These are phyloP conservation scores for Dryadomyces quercus-mongolicae DNA, from an alignment of 2,329 filamentous ascomycete species.

Conservation along the genomic window DNA sequence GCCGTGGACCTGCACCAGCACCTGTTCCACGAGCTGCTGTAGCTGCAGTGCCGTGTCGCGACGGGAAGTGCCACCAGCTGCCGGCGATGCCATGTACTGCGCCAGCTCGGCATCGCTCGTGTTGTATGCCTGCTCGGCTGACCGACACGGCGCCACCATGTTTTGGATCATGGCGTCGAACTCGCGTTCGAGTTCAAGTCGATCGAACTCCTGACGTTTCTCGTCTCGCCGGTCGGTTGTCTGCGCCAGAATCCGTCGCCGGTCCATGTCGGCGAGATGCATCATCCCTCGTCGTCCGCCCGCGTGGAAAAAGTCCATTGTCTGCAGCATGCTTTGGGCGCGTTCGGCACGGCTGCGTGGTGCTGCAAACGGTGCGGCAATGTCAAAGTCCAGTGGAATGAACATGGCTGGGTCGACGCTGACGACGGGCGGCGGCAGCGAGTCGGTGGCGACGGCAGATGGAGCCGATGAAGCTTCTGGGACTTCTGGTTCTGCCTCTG, in stretches of 20 bases:
- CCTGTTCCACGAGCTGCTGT: constrained; percentile 12
- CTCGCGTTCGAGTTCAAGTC: constrained; percentile 4
- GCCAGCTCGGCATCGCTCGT: constrained; percentile 4
- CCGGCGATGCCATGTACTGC: constrained; percentile 6
- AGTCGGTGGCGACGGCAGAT: neutral
- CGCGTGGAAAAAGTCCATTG: constrained; percentile 18
- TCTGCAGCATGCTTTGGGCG: constrained; percentile 17
- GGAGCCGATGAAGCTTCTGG: neutral
- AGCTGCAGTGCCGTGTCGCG: constrained; percentile 10
- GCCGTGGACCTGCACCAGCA: constrained; percentile 11
- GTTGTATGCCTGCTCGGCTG: constrained; percentile 14
- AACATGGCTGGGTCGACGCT: constrained; percentile 20
- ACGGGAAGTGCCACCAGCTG: constrained; percentile 1
- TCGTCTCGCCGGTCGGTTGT: constrained; percentile 3
- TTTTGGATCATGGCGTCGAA: constrained; percentile 16
- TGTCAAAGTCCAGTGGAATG: constrained; percentile 20
- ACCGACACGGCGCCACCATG: constrained; percentile 15
- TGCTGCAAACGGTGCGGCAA: constrained; percentile 16
- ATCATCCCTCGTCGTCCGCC: constrained; percentile 20
- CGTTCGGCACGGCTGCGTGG: constrained; percentile 18
- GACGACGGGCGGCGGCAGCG: constrained; percentile 13
- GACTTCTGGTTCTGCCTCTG: neutral
- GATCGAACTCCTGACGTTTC: neutral
- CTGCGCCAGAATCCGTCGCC: constrained; percentile 16
- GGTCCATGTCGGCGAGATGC: constrained; percentile 22